Evolutionary conservation across 2,329 filamentous ascomycete species (phyloP), one percentile per base, ranked within the genome.

Genomic region (Stenocarpella maydis): DNA sequence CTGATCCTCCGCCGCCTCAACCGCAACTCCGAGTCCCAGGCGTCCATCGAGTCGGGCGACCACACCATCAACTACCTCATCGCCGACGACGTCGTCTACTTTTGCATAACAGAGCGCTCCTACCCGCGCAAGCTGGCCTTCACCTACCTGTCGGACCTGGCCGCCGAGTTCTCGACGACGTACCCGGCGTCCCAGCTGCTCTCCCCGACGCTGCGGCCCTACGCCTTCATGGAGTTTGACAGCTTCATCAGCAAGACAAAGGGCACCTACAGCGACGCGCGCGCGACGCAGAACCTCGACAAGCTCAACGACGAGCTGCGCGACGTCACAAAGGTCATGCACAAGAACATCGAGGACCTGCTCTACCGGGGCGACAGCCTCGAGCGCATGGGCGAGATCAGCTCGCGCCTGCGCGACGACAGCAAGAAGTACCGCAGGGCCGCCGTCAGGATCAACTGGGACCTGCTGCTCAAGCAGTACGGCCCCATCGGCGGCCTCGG

Each of bases 321-420:
- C 80, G 96, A 98, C 81, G 97, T 99, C 67, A 98, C 96, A 1
- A 95, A 98, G 83, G 95, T 99, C 78, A 99, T 99, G 97, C 98
- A 95, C 68, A 98, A 98, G 88, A 99, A 99, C 81, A 98, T 99
- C 75, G 96, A 99, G 85, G 96, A 99, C 80, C 83, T 99, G 77
- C 84, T 99, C 65, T 99, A 99, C 80, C 87, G 97, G 72, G 96
- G 96, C 34, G 96, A 99, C 79, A 96, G 91, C 76, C 82, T 99
- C 74, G 96, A 99, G 83, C 89, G 94, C 76, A 99, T 99, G 96
- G 95, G 96, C 71, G 95, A 98, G 83, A 92, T 98, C 78, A 97
- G 92, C 76, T 92, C 90, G 68, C 86, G 95, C 72, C 82, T 99
- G 78, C 86, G 93, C 72, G 96, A 99, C 79, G 96, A 99, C 78